Evolutionary conservation across 148 eudicot species (phyloP).

Genomic region (Silene conica): DNA sequence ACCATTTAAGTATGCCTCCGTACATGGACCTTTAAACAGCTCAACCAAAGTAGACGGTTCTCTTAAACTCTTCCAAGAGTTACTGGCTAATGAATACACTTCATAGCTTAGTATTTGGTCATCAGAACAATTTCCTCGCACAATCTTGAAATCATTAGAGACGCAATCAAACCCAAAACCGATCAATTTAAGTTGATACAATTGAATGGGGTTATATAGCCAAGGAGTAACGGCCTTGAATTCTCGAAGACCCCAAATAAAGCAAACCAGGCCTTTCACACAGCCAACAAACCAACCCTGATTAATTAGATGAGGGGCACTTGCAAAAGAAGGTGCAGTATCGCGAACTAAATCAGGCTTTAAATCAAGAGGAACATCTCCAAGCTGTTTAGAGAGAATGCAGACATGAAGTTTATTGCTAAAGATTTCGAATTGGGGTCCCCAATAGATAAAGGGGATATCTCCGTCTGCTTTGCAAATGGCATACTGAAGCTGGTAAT

Average conservation of each 20-base stretch:
- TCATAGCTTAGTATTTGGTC: background rate
- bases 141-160: constrained; percentile 21
- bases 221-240: constrained; percentile 12
- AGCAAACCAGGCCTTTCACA: constrained; percentile 15
- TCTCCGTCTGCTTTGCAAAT: background rate
- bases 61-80: constrained; percentile 16
- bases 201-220: background rate
- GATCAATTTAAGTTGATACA: constrained; percentile 3
- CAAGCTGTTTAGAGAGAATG: constrained; percentile 7
- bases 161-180: no score
- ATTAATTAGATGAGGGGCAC: background rate
- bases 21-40: background rate
- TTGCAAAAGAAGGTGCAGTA: background rate
- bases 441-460: background rate
- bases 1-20: constrained; percentile 5
- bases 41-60: background rate
- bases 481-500: constrained; percentile 7
- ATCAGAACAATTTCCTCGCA: background rate
- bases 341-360: constrained; percentile 9
- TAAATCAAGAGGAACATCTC: background rate
- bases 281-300: background rate
- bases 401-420: background rate
- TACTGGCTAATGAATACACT: constrained; percentile 16
- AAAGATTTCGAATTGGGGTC: background rate
- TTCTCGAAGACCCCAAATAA: background rate